Evolutionary conservation across 2,329 filamentous ascomycete genomes (phyloP).

Genomic region (Cladobotryum protrusum): DNA sequence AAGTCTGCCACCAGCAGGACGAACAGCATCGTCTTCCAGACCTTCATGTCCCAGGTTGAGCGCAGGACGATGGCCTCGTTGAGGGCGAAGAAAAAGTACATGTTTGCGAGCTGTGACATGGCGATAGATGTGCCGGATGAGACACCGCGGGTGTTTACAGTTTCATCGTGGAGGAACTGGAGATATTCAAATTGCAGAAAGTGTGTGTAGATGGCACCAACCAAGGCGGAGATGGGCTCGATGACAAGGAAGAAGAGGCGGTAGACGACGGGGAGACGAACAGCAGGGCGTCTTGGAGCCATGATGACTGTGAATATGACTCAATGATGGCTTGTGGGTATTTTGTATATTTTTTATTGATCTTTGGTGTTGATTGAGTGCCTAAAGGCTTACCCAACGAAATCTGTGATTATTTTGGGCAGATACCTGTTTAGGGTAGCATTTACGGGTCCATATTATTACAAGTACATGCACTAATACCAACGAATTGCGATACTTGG

Average conservation of each 20-base stretch:
- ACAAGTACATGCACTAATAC: too few species aligned
- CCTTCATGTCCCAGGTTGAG: slow-evolving; percentile 57
- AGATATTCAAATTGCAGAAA: slow-evolving; percentile 54
- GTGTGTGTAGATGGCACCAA: slow-evolving; percentile 47
- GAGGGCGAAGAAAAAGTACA: slow-evolving; percentile 71
- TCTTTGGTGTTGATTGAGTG: too few species aligned
- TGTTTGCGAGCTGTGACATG: slow-evolving; percentile 68
- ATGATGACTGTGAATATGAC: slow-evolving; percentile 14
- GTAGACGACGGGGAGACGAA: slow-evolving; percentile 55
- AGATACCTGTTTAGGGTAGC: too few species aligned
- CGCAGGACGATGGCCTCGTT: slow-evolving; percentile 73
- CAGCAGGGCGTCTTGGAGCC: slow-evolving; percentile 25
- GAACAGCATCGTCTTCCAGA: slow-evolving; percentile 64
- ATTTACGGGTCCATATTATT: too few species aligned
- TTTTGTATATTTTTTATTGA: too few species aligned
- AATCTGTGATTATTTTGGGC: too few species aligned
- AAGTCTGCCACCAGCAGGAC: slow-evolving; percentile 68
- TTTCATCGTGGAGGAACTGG: slow-evolving; percentile 49
- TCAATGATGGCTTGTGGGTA: too few species aligned
- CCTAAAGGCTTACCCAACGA: too few species aligned
- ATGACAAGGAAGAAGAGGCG: slow-evolving; percentile 69
- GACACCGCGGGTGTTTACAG: slow-evolving; percentile 36
- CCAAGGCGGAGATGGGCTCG: slow-evolving; percentile 53
- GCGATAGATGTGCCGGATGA: slow-evolving; percentile 59
- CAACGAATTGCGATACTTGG: too few species aligned